Evolutionary conservation across 768 basidiomycete genomes (phyloP).

Genomic region (Mycena metata): DNA sequence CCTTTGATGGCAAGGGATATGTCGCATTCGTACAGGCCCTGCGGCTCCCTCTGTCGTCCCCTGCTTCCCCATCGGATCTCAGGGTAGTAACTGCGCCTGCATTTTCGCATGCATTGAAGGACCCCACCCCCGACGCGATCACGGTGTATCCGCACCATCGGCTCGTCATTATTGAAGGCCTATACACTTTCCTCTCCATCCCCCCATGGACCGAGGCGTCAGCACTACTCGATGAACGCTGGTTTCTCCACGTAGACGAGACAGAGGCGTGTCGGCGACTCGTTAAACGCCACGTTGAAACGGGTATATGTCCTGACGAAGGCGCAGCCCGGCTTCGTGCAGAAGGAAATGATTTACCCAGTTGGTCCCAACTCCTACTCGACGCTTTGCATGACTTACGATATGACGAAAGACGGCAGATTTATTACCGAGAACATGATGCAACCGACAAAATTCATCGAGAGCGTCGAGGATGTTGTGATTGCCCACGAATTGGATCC

Average conservation of each 20-base stretch:
- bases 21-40: constrained; percentile 74
- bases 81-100: constrained; percentile 75
- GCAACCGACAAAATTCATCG: constrained; percentile 59
- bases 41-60: constrained; percentile 51
- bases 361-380: constrained; percentile 53
- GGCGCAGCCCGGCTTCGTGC: constrained; percentile 79
- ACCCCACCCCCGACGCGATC: constrained; percentile 76
- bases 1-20: constrained; percentile 85
- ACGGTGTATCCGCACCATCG: constrained; percentile 74
- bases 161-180: constrained; percentile 88
- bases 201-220: constrained; percentile 81
- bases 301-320: constrained; percentile 76
- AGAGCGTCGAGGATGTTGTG: constrained; percentile 49
- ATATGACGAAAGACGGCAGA: constrained; percentile 53
- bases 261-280: constrained; percentile 71
- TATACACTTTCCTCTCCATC: constrained; percentile 86
- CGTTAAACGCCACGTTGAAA: constrained; percentile 80
- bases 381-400: constrained; percentile 8
- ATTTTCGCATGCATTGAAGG: constrained; percentile 91
- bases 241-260: constrained; percentile 75
- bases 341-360: constrained; percentile 83
- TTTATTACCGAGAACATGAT: constrained; percentile 62
- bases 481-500: constrained; percentile 34
- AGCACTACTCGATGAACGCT: constrained; percentile 78
- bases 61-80: constrained; percentile 25